A percentile compares a stretch with the other conserved stretches of the same genome.
phyloP scores from a whole-genome alignment of 208 protist genomes.

The Wallacemonas rigidus region DNA sequence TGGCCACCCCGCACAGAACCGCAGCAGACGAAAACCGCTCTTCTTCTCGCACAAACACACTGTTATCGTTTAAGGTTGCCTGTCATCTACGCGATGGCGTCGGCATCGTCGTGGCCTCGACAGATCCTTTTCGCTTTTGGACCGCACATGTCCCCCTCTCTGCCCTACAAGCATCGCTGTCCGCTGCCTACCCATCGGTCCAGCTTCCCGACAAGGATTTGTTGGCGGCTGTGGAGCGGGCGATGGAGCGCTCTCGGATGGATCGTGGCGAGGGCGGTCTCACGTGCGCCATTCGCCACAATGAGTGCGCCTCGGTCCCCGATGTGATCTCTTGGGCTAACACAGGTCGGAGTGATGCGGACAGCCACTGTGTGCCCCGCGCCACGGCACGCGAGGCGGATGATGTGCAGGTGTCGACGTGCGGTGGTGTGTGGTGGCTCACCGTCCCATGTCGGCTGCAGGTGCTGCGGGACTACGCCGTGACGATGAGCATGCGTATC shows the following conservation, averaged over 20 bases:
- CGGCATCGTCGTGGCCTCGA: background rate
- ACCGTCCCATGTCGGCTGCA: background rate
- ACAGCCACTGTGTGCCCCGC: too few species aligned
- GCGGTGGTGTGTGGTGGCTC: background rate
- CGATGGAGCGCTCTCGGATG: background rate
- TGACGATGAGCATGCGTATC: background rate
- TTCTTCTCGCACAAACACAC: background rate
- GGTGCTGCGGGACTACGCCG: conserved; percentile 8
- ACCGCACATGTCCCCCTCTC: conserved; percentile 4
- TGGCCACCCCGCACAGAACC: background rate
- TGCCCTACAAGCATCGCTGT: background rate
- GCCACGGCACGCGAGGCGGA: too few species aligned
- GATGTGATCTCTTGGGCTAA: too few species aligned
- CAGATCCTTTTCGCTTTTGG: background rate
- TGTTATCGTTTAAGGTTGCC: background rate
- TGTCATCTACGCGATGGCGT: conserved; percentile 12
- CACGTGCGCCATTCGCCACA: too few species aligned
- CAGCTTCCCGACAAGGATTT: conserved; percentile 7
- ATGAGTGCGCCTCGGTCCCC: too few species aligned
- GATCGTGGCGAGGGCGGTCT: too few species aligned
- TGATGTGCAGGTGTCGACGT: background rate
- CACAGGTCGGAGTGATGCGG: too few species aligned
- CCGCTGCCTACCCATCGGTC: conserved; percentile 4
- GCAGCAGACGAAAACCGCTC: background rate
- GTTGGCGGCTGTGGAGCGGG: background rate